phyloP scores from a whole-genome alignment of 2,329 filamentous ascomycete species.

The Pseudogymnoascus sp. region DNA sequence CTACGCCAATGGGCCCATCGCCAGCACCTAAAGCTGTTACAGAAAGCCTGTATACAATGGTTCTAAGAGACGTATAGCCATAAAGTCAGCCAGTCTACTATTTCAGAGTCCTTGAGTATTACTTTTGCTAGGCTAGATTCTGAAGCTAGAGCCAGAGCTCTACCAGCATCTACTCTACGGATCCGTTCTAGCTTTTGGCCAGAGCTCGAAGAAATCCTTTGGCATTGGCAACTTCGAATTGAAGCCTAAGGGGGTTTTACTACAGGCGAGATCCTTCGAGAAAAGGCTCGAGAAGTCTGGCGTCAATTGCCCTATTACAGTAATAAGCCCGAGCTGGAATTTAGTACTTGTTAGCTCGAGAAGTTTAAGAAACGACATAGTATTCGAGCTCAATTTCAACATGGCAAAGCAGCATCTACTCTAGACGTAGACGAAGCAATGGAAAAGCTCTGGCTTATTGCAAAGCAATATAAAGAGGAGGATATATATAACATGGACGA shows the following conservation, averaged over 20 bases:
- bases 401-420: slow-evolving; percentile 12
- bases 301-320: slow-evolving; percentile 15
- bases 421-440: slow-evolving; percentile 11
- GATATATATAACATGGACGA: slow-evolving; percentile 12
- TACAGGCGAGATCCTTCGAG: neutral
- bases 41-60: neutral
- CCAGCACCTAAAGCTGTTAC: no score
- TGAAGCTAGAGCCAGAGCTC: neutral
- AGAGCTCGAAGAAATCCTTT: no score
- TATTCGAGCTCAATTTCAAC: slow-evolving; percentile 9
- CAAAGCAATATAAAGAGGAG: slow-evolving; percentile 15
- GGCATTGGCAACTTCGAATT: no score
- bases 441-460: slow-evolving; percentile 13
- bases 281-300: slow-evolving; percentile 15
- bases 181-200: no score
- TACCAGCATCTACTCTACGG: no score
- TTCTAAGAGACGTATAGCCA: neutral
- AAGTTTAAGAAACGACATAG: slow-evolving; percentile 15
- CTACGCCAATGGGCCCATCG: no score
- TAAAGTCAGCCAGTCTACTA: neutral
- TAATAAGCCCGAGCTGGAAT: slow-evolving; percentile 12
- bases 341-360: slow-evolving; percentile 19
- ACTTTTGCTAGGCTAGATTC: neutral
- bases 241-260: no score
- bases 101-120: neutral